Conservation (phyloP, 495 filamentous ascomycete genomes). For the Evernia prunastri region DNA sequence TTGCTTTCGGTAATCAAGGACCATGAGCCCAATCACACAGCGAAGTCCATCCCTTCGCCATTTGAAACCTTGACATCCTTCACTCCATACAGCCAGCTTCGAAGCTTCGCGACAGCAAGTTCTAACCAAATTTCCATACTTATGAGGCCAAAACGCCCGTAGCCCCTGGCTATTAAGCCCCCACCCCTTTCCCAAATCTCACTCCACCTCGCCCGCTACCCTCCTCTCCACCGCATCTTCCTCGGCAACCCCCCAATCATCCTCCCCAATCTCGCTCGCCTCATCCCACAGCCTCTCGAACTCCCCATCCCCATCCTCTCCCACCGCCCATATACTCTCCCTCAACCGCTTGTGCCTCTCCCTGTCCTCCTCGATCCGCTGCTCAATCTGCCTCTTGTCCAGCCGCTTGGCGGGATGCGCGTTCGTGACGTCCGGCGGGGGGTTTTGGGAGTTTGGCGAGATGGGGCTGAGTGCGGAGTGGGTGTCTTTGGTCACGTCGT, state of each 20-base stretch:
- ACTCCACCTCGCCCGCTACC: constrained; percentile 27
- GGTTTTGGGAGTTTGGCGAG: constrained; percentile 26
- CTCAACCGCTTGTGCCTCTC: constrained; percentile 87
- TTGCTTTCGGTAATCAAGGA: neutral
- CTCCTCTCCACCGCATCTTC: constrained; percentile 66
- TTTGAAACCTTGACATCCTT: neutral
- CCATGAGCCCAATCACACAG: neutral
- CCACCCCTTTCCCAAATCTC: neutral
- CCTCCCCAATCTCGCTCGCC: constrained; percentile 71
- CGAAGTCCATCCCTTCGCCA: neutral
- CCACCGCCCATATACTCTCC: constrained; percentile 86
- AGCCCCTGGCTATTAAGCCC: neutral
- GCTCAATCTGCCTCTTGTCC: constrained; percentile 84
- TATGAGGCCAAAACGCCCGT: neutral
- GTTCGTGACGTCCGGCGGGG: constrained; percentile 22
- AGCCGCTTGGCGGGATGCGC: constrained; percentile 43
- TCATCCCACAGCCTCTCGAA: constrained; percentile 74
- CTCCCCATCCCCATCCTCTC: constrained; percentile 49
- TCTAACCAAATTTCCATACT: neutral
- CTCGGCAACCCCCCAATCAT: constrained; percentile 63
- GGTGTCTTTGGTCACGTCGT: constrained; percentile 32
- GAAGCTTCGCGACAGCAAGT: neutral
- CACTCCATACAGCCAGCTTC: neutral
- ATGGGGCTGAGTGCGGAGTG: constrained; percentile 26
- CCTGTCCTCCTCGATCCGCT: constrained; percentile 92